Percentiles rank a stretch among this genome's conserved stretches.
These are phyloP conservation scores for Pleurotus salmoneostramineus DNA, from an alignment of 768 basidiomycete genomes.

Conservation along the genomic window DNA sequence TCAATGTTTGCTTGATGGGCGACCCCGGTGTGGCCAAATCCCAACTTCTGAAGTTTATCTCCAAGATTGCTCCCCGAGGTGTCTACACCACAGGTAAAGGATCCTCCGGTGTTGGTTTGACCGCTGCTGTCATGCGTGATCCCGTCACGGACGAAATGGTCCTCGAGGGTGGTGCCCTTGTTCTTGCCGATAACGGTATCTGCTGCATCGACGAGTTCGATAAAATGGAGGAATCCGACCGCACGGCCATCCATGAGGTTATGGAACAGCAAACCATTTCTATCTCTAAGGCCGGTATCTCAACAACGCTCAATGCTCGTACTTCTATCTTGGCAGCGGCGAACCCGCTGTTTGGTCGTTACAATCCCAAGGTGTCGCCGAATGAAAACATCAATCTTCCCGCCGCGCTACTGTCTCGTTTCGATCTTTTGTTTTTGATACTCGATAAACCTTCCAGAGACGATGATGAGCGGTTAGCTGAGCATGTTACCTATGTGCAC, in stretches of 20 bases:
- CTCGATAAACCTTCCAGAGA: slow-evolving; percentile 94
- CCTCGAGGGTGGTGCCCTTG: slow-evolving; percentile 98
- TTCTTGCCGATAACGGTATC: slow-evolving; percentile 98
- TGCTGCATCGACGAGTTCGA: slow-evolving; percentile 99
- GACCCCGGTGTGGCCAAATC: slow-evolving; percentile 99
- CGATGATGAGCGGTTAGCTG: slow-evolving; percentile 92
- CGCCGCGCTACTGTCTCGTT: slow-evolving; percentile 92
- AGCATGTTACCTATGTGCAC: slow-evolving; percentile 97
- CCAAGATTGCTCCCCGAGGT: slow-evolving; percentile 95
- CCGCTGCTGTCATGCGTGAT: slow-evolving; percentile 98
- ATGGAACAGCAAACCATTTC: slow-evolving; percentile 99
- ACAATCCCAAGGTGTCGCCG: slow-evolving; percentile 96
- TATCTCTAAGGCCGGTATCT: slow-evolving; percentile 98
- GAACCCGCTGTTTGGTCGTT: slow-evolving; percentile 96
- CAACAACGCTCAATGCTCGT: slow-evolving; percentile 95
- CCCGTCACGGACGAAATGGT: slow-evolving; percentile 99
- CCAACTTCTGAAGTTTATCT: slow-evolving; percentile 95
- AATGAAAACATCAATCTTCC: slow-evolving; percentile 99
- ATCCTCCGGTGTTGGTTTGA: slow-evolving; percentile 97
- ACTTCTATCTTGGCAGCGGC: slow-evolving; percentile 98
- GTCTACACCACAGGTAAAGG: slow-evolving; percentile 99
- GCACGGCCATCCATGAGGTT: slow-evolving; percentile 99
- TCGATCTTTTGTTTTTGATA: slow-evolving; percentile 94
- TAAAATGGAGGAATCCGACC: slow-evolving; percentile 98
- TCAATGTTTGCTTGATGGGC: slow-evolving; percentile 98